Evolutionary conservation across 108 stramenopile genomes (phyloP), one percentile per base, ranked within the genome.

Genomic region (Seminavis robusta): DNA sequence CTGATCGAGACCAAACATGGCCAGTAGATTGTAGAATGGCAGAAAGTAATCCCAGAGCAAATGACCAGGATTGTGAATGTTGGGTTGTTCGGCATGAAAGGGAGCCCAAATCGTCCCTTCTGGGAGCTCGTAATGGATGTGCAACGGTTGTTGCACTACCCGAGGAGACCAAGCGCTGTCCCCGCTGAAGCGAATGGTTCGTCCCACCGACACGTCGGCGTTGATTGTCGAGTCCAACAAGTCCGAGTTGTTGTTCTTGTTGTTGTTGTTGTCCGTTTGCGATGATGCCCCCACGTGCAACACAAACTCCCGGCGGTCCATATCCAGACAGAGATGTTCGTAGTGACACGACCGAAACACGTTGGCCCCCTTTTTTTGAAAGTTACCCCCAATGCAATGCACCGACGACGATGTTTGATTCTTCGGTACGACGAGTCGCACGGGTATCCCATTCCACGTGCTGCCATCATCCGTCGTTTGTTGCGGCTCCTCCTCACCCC

Each of bases 1-100:
- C n/a, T 66, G 28, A 13, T 68, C 56, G 0, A 45, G 26, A 7
- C 42, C 11, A 46, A 71, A 77, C 42, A 67, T 52, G 26, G 42
- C 36, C 43, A 72, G 10, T 13, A 77, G 40, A 11, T 29, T 71
- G 50, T 36, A 77, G 8, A 77, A 27, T 13, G 76, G 61, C 13
- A 65, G 32, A 6, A 29, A 56, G 23, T 37, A 56, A 27, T 65
- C 63, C 63, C 63, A 65, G 3, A 65, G 34, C 30, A 71, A 53
- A 59, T 77, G 76, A 16, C 76, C 76, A 11, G 61, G 59, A 60
- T 77, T 77, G 54, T 56, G 55, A 26, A 36, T 33, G 36, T 65
- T 65, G 32, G 54, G 54, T 1, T 40, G 57, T 24, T 48, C 10
- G 1, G 63, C 20, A 25, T 33, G 57, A 45, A 45, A 61, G 0